phyloP scores from a whole-genome alignment of 2,329 filamentous ascomycete species.

The Talaromyces atroroseus region DNA sequence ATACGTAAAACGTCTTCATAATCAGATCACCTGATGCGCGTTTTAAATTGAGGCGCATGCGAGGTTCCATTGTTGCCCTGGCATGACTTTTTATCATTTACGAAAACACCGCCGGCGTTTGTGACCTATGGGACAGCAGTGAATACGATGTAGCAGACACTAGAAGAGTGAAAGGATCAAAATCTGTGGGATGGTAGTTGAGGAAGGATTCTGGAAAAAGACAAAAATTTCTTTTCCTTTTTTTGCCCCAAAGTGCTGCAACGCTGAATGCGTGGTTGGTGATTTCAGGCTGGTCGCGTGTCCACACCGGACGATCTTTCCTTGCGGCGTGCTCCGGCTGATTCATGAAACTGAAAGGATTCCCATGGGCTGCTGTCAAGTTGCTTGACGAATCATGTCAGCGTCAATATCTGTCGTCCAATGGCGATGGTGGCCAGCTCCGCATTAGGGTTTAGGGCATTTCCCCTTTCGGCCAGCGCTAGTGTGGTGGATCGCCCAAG shows the following conservation, averaged over 20 bases:
- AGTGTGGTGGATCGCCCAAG: background rate
- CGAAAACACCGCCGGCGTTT: background rate
- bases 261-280: no score
- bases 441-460: conserved; percentile 3
- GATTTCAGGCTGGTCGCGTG: no score
- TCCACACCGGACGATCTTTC: no score
- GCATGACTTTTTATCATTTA: no score
- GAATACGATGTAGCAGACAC: no score
- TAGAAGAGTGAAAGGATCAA: no score
- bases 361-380: conserved; percentile 1
- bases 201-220: conserved; percentile 5
- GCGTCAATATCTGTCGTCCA: no score
- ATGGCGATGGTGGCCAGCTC: background rate
- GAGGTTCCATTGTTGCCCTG: background rate
- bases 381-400: background rate
- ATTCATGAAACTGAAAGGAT: background rate
- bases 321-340: no score
- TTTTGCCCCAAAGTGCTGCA: background rate
- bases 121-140: background rate
- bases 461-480: background rate
- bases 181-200: background rate
- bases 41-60: background rate
- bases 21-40: background rate
- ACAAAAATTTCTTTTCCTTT: background rate
- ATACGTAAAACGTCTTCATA: no score